Conservation (phyloP, 331 rosid genomes). For the Stylosanthes scabra region DNA sequence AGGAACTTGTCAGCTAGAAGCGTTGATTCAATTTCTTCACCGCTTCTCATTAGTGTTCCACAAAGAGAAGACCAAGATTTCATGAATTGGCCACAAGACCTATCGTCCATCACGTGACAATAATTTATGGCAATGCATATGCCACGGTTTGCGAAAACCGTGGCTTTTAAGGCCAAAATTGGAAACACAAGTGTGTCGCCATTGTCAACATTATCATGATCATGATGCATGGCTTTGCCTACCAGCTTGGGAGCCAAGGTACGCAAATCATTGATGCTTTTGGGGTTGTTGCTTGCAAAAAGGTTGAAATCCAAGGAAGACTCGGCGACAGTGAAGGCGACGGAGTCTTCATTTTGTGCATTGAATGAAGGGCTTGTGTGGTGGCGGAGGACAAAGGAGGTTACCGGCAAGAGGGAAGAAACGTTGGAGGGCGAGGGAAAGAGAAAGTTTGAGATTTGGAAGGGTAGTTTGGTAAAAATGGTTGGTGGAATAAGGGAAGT, state of each 20-base stretch:
- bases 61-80: constrained; percentile 58
- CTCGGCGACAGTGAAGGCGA: constrained; percentile 42
- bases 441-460: constrained; percentile 48
- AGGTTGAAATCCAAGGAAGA: constrained; percentile 36
- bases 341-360: constrained; percentile 27
- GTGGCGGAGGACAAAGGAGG: constrained; percentile 50
- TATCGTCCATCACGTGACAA: constrained; percentile 57
- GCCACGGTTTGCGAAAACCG: constrained; percentile 51
- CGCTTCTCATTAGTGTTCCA: not conserved
- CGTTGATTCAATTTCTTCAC: not conserved
- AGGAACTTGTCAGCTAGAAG: too few relatives aligned
- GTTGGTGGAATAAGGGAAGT: constrained; percentile 8
- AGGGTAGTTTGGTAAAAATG: constrained; percentile 21
- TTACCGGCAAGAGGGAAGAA: constrained; percentile 60
- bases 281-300: constrained; percentile 32
- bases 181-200: constrained; percentile 43
- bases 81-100: constrained; percentile 48
- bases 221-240: not conserved
- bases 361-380: constrained; percentile 51
- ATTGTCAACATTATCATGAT: too few relatives aligned
- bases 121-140: constrained; percentile 53
- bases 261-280: constrained; percentile 21
- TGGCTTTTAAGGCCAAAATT: constrained; percentile 40
- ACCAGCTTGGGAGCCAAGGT: constrained; percentile 44
- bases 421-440: constrained; percentile 35